Conservation (phyloP, 805 yeast species). For the Metschnikowia cerradonensis region DNA sequence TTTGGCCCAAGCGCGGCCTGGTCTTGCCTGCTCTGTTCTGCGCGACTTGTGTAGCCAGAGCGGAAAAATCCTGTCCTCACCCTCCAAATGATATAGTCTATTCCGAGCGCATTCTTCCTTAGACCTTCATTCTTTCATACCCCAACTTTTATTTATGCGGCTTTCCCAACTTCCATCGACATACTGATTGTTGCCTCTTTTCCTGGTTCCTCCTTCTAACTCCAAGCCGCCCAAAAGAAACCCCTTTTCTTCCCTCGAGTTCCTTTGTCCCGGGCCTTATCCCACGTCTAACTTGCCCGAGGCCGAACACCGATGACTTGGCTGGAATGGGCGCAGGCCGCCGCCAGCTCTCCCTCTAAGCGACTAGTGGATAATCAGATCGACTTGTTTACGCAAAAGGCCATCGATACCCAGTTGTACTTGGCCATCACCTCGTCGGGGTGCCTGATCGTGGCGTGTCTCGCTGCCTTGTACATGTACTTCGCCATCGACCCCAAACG, state of each 20-base stretch:
- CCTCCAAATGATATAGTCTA: neutral
- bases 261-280: neutral
- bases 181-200: neutral
- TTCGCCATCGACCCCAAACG: constrained; percentile 61
- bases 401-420: constrained; percentile 26
- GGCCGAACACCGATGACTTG: neutral
- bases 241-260: neutral
- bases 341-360: constrained; percentile 5
- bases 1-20: neutral
- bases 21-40: neutral
- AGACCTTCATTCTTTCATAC: neutral
- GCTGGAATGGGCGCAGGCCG: constrained; percentile 3
- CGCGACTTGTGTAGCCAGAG: neutral
- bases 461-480: constrained; percentile 56
- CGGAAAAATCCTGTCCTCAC: constrained; percentile 2
- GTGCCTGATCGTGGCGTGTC: constrained; percentile 43
- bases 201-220: neutral
- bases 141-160: neutral
- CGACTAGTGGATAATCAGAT: constrained; percentile 22
- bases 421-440: constrained; percentile 38
- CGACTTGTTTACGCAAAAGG: constrained; percentile 27
- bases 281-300: neutral
- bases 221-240: neutral
- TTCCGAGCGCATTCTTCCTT: neutral
- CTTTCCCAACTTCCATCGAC: neutral